Evolutionary conservation across 228 moss, liverwort and hornwort species (phyloP).

Genomic region (Sphagnum magellanicum): DNA sequence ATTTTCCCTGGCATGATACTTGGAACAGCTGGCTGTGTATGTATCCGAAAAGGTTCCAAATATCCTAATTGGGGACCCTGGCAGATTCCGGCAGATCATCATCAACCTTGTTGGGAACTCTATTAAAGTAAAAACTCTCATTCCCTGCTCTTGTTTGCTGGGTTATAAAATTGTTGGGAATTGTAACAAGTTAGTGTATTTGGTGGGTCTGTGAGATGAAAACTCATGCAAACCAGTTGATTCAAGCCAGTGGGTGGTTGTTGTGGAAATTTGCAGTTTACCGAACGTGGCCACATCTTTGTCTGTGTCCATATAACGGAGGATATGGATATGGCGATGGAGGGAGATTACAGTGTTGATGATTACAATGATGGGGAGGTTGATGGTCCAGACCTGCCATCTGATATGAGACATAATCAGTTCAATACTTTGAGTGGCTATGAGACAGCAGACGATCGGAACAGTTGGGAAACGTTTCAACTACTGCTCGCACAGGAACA

Average conservation of each 20-base stretch:
- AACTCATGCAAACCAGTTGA: too few relatives aligned
- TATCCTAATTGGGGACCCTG: constrained; percentile 65
- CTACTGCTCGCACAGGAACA: constrained; percentile 41
- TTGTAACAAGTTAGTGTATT: too few relatives aligned
- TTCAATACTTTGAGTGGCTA: constrained; percentile 58
- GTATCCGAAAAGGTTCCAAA: constrained; percentile 59
- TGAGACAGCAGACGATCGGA: constrained; percentile 53
- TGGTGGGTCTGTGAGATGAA: too few relatives aligned
- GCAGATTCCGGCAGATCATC: constrained; percentile 67
- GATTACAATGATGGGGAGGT: constrained; percentile 45
- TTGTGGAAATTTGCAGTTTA: constrained; percentile 33
- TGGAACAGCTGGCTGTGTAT: constrained; percentile 47
- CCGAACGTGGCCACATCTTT: constrained; percentile 57
- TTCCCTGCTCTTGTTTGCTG: too few relatives aligned
- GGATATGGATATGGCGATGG: constrained; percentile 57
- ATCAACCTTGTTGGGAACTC: constrained; percentile 69
- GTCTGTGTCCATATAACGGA: constrained; percentile 62
- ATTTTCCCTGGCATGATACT: too few relatives aligned
- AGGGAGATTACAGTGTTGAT: constrained; percentile 30
- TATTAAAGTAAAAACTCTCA: constrained; percentile 28
- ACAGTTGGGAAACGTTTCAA: constrained; percentile 63
- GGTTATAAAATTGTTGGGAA: too few relatives aligned
- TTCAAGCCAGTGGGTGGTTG: too few relatives aligned
- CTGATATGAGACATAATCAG: constrained; percentile 26
- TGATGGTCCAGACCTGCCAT: constrained; percentile 38